Base-by-base conservation (phyloP, 140 eudicot genomes). In the Cichorium intybus region DNA sequence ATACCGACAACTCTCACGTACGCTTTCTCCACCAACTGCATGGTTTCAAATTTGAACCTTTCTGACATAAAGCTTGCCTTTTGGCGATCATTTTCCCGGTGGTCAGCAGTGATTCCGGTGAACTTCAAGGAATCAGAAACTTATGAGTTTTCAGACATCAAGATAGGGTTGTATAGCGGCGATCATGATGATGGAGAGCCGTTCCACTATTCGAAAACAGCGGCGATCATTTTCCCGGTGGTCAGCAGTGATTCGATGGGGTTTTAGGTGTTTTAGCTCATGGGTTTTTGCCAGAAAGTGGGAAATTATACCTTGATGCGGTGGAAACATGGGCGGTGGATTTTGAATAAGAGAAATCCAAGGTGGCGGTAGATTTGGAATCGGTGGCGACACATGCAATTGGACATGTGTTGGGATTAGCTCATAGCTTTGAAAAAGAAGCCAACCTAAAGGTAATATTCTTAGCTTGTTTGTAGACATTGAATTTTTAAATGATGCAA, bases 101-200 rank as follows among this genome's bases (percentile, higher is more conserved):
- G 95, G 97, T 70, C 86, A 0, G 24, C 79, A 1, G 90, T 87
- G 21, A 84, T 87, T 50, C 97, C 97, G 17, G 84, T 87, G 29
- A 78, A 50, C 20, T 90, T 90, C 57, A 55, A 76, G 2, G 94
- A 87, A 62, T 41, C 77, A 0, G 77, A 74, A 18, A 81, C 74
- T 18, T 87, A 87, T 31, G 84, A 65, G 15, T 77, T 67, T n/a
- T 82, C 97, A 0, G 97, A 90, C 65, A 78, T 90, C 50, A 90
- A 84, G 41, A 90, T 87, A 24, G 97, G 97, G 68, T 90, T 87
- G 66, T 87, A 84, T 24, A 14, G 0, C 2, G 94, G 95, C 4
- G 95, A 90, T 58, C 97, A 90, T 34, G 97, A 87, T 1, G 97
- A 90, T n/a, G 95, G 95, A 5, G 88, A 90, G 79, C 74, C 97